Conservation (phyloP, 176 grass and related monocot species). For the Lolium multiflorum region DNA sequence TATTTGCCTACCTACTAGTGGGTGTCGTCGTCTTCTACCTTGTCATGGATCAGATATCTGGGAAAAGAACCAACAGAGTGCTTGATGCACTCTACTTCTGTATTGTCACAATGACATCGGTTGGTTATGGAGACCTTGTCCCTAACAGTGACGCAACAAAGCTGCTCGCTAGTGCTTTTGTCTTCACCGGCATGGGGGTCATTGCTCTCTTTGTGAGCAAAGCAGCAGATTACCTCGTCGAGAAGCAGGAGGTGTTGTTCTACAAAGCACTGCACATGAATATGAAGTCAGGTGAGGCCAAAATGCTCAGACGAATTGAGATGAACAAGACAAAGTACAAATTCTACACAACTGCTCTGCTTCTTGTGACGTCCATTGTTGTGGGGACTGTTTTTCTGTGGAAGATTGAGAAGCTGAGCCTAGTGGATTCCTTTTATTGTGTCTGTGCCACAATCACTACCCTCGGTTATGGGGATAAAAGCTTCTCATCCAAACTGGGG, state of each 20-base stretch:
- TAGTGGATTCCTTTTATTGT: constrained; percentile 91
- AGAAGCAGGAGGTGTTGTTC: constrained; percentile 91
- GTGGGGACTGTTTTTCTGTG: constrained; percentile 73
- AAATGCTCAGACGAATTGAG: constrained; percentile 62
- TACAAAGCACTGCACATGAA: constrained; percentile 76
- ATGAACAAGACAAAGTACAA: constrained; percentile 74
- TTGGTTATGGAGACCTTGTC: constrained; percentile 89
- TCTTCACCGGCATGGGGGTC: constrained; percentile 76
- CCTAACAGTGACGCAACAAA: constrained; percentile 68
- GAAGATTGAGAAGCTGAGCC: constrained; percentile 76
- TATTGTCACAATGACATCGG: constrained; percentile 88
- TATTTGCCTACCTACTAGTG: constrained; percentile 68
- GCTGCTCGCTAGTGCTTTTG: constrained; percentile 77
- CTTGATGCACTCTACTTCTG: constrained; percentile 89
- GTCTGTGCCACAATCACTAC: constrained; percentile 92
- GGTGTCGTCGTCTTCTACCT: constrained; percentile 68
- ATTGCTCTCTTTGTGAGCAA: constrained; percentile 75
- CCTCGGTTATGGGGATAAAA: constrained; percentile 83
- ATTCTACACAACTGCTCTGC: constrained; percentile 60
- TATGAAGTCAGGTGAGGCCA: constrained; percentile 52
- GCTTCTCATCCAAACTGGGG: constrained; percentile 71
- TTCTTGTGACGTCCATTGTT: constrained; percentile 53
- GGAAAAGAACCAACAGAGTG: constrained; percentile 65
- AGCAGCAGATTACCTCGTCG: constrained; percentile 80
- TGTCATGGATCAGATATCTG: constrained; percentile 70